Conservation (phyloP, 257 asterid species). For the Cynanchum wilfordii region DNA sequence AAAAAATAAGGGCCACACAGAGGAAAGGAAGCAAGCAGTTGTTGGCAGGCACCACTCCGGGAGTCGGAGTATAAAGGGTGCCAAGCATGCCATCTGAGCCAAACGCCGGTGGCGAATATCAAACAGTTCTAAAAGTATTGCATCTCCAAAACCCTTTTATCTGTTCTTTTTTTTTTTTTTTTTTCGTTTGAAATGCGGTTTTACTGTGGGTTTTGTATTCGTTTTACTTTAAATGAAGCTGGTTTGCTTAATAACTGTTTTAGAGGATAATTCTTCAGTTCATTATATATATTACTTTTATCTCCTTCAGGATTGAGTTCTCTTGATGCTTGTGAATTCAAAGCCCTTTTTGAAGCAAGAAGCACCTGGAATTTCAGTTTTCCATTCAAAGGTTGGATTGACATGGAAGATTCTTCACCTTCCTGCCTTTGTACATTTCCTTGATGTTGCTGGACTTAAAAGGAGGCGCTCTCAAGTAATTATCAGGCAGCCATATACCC, state of each 20-base stretch:
- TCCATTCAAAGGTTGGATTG: constrained; percentile 22
- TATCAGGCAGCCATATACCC: constrained; percentile 30
- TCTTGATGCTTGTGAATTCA: constrained; percentile 44
- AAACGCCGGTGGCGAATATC: neutral
- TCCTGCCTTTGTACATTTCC: constrained; percentile 22
- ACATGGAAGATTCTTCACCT: constrained; percentile 25
- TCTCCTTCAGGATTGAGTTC: constrained; percentile 24
- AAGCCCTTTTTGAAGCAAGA: constrained; percentile 30
- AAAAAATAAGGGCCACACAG: no score
- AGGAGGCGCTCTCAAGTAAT: constrained; percentile 25
- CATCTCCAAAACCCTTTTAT: neutral
- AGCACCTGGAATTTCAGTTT: constrained; percentile 25
- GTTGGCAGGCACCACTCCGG: neutral
- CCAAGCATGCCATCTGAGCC: constrained; percentile 6
- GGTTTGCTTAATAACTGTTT: neutral
- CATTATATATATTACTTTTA: constrained; percentile 8
- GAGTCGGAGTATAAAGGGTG: neutral
- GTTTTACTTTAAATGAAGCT: neutral
- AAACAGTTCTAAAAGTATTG: constrained; percentile 1
- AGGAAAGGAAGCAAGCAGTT: neutral
- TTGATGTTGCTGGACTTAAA: constrained; percentile 27
- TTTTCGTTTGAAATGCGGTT: neutral
- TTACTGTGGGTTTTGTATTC: neutral
- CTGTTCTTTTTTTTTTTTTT: neutral
- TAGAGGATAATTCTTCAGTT: neutral